Conservation (phyloP, 148 eudicot genomes). For the Spergularia marina region DNA sequence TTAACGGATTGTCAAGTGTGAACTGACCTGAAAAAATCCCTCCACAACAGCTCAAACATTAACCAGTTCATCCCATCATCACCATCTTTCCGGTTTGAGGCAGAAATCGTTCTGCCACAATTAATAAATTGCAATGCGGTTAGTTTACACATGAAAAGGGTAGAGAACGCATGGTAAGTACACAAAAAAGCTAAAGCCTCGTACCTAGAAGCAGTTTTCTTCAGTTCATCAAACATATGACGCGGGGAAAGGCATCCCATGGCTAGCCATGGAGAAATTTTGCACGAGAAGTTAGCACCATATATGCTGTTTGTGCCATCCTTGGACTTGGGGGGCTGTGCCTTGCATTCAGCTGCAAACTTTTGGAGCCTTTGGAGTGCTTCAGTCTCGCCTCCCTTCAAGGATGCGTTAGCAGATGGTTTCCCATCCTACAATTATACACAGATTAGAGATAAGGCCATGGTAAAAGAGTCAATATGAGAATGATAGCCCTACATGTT, state of each 20-base stretch:
- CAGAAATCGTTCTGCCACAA: constrained; percentile 67
- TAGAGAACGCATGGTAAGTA: background rate
- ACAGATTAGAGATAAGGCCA: background rate
- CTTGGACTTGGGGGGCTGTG: constrained; percentile 69
- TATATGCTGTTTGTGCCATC: constrained; percentile 72
- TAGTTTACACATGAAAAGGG: background rate
- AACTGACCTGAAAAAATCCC: constrained; percentile 95
- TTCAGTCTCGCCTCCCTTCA: constrained; percentile 95
- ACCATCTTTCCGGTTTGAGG: constrained; percentile 63
- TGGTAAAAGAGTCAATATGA: background rate
- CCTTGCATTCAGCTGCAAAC: constrained; percentile 82
- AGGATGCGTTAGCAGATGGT: constrained; percentile 60
- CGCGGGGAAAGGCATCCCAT: constrained; percentile 98
- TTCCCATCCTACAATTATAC: constrained; percentile 55
- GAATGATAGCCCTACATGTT: background rate
- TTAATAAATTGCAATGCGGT: constrained; percentile 10
- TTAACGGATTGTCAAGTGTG: background rate
- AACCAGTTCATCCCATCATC: constrained; percentile 88
- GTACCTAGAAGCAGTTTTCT: constrained; percentile 78
- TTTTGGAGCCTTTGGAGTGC: constrained; percentile 78
- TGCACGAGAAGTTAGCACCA: constrained; percentile 97
- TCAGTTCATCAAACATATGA: constrained; percentile 86
- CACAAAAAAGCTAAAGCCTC: background rate
- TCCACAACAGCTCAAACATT: constrained; percentile 93
- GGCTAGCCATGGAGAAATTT: constrained; percentile 95